Percentiles rank a stretch among this genome's conserved stretches.
phyloP scores from a whole-genome alignment of 768 basidiomycete species.

The Pleurotus tuoliensis region DNA sequence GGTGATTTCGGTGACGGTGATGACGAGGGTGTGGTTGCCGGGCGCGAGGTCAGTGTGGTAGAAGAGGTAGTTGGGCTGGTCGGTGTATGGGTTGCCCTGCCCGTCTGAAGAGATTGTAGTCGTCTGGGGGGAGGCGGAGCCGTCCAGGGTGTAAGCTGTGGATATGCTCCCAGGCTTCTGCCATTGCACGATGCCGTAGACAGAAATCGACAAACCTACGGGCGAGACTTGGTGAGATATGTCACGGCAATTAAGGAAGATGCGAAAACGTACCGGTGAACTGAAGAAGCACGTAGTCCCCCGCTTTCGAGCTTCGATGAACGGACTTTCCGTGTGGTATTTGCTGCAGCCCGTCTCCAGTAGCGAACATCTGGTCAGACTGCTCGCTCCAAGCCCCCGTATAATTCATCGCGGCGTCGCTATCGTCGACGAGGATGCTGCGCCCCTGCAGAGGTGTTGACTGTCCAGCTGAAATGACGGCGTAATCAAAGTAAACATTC shows the following conservation, averaged over 20 bases:
- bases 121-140: conserved; percentile 15
- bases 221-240: no score
- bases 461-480: conserved; percentile 32
- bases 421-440: conserved; percentile 35
- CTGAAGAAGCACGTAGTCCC: conserved; percentile 28
- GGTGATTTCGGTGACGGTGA: conserved; percentile 33
- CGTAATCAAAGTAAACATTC: conserved; percentile 30
- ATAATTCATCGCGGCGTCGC: conserved; percentile 24
- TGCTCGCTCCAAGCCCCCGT: conserved; percentile 28
- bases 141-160: conserved; percentile 34
- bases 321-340: conserved; percentile 24
- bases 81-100: conserved; percentile 23
- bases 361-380: conserved; percentile 22
- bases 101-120: conserved; percentile 10
- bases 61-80: conserved; percentile 27
- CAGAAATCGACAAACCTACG: conserved; percentile 32
- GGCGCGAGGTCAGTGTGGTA: conserved; percentile 30
- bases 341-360: conserved; percentile 12
- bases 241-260: neutral
- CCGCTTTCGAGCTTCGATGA: conserved; percentile 32
- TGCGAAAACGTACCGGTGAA: conserved; percentile 29
- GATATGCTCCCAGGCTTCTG: conserved; percentile 25
- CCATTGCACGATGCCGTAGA: conserved; percentile 31
- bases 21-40: conserved; percentile 31
- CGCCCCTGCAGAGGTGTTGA: conserved; percentile 30